Conservation (phyloP, 2,329 filamentous ascomycete genomes). For the Colletotrichum melonis region DNA sequence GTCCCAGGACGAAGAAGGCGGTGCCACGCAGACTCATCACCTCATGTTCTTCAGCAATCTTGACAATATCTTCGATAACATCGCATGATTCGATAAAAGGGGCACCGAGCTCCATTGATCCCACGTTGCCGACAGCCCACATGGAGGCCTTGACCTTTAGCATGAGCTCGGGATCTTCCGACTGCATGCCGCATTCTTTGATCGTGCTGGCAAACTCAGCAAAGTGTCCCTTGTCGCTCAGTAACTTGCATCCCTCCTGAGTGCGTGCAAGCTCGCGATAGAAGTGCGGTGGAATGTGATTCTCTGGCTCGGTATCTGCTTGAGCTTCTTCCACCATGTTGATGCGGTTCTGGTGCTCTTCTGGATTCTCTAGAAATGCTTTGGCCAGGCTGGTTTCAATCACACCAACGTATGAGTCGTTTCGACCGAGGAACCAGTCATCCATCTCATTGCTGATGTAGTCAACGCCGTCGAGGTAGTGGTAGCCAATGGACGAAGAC, state of each 20-base stretch:
- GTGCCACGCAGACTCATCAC: conserved; percentile 95
- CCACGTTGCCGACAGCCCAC: conserved; percentile 98
- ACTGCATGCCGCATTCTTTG: conserved; percentile 85
- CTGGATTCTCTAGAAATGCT: conserved; percentile 77
- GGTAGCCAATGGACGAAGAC: conserved; percentile 96
- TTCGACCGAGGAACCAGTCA: conserved; percentile 96
- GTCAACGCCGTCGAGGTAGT: conserved; percentile 95
- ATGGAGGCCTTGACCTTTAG: conserved; percentile 96
- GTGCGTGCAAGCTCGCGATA: conserved; percentile 96
- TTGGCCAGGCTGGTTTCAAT: conserved; percentile 96
- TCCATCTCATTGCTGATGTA: conserved; percentile 99
- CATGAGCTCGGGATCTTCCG: conserved; percentile 85
- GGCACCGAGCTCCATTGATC: conserved; percentile 96
- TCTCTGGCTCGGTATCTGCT: conserved; percentile 69
- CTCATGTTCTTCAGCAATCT: conserved; percentile 87
- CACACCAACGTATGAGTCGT: conserved; percentile 93
- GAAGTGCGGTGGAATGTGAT: conserved; percentile 92
- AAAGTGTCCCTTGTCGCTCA: conserved; percentile 95
- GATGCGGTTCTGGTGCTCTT: conserved; percentile 67
- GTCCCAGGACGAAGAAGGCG: conserved; percentile 93
- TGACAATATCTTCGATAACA: conserved; percentile 87
- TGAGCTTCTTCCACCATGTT: conserved; percentile 70
- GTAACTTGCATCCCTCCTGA: conserved; percentile 87
- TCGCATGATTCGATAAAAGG: conserved; percentile 92
- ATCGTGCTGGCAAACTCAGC: conserved; percentile 92